A percentile compares a stretch with the other conserved stretches of the same genome.
Evolutionary conservation across 305 asterid species (phyloP).

Genomic region (Fraxinus angustifolia): DNA sequence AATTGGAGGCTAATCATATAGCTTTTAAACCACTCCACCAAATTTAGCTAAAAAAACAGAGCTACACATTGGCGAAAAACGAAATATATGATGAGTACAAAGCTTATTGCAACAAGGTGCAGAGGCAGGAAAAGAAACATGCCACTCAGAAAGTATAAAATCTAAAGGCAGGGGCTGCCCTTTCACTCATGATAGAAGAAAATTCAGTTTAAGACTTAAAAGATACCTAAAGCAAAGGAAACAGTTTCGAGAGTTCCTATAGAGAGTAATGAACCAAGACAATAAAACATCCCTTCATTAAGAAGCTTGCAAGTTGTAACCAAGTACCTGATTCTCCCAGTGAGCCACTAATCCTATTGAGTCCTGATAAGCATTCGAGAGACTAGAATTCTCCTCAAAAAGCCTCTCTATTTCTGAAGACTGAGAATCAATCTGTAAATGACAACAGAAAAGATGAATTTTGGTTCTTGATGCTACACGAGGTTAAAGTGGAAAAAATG

Average conservation of each 20-base stretch:
- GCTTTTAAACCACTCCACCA: slow-evolving; percentile 8
- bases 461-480: slow-evolving; percentile 26
- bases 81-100: background rate
- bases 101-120: slow-evolving; percentile 5
- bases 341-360: slow-evolving; percentile 59
- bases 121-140: background rate
- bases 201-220: background rate
- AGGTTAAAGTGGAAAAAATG: slow-evolving; percentile 18
- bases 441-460: slow-evolving; percentile 22
- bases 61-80: background rate
- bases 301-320: slow-evolving; percentile 11
- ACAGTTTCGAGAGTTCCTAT: background rate
- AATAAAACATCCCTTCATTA: background rate
- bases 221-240: background rate
- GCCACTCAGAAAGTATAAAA: background rate
- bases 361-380: slow-evolving; percentile 78
- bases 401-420: slow-evolving; percentile 94
- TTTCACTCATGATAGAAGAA: background rate
- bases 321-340: slow-evolving; percentile 86
- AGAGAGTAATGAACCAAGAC: slow-evolving; percentile 15
- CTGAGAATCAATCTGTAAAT: slow-evolving; percentile 82
- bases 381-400: slow-evolving; percentile 79
- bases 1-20: background rate
- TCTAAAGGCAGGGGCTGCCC: background rate
- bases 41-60: slow-evolving; percentile 4